A percentile compares a stretch with the other conserved stretches of the same genome.
These are phyloP conservation scores for Talaromyces sp. DNA, from an alignment of 2,329 filamentous ascomycete species.

Conservation along the genomic window DNA sequence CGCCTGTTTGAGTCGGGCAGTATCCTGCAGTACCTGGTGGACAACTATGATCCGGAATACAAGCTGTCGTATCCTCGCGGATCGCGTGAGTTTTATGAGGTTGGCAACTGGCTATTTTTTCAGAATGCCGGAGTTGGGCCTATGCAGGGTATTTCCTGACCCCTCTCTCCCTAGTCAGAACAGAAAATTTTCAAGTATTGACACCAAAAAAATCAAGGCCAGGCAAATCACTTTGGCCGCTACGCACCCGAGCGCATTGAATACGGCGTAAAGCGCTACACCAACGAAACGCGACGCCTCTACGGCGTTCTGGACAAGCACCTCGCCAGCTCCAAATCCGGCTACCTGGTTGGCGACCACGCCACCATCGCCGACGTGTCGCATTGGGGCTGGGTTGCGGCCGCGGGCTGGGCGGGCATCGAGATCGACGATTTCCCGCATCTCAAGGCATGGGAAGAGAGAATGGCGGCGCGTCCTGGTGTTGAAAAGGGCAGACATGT, in stretches of 20 bases:
- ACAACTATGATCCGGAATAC: conserved; percentile 74
- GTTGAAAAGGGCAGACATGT: conserved; percentile 74
- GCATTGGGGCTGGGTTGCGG: conserved; percentile 72
- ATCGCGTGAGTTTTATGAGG: conserved; percentile 71
- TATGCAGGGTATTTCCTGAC: conserved; percentile 57
- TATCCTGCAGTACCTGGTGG: conserved; percentile 56
- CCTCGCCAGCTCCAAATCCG: conserved; percentile 49
- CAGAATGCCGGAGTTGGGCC: conserved; percentile 77
- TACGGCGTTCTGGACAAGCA: conserved; percentile 74
- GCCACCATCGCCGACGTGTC: conserved; percentile 66
- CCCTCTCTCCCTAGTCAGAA: background rate
- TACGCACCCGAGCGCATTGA: conserved; percentile 79
- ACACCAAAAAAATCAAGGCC: conserved; percentile 32
- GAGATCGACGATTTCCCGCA: conserved; percentile 71
- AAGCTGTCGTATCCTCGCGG: conserved; percentile 74
- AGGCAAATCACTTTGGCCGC: conserved; percentile 77
- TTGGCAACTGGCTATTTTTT: conserved; percentile 73
- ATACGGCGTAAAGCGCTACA: conserved; percentile 78
- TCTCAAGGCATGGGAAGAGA: conserved; percentile 72
- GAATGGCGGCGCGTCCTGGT: conserved; percentile 63
- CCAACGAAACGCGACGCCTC: conserved; percentile 76
- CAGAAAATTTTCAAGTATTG: background rate
- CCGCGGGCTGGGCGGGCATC: conserved; percentile 56
- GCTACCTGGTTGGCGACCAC: conserved; percentile 49
- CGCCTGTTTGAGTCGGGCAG: conserved; percentile 67